Percentiles rank a stretch among this genome's conserved stretches.
Evolutionary conservation across 805 yeast genomes (phyloP).

Genomic region (Barnettozyma siamensis): DNA sequence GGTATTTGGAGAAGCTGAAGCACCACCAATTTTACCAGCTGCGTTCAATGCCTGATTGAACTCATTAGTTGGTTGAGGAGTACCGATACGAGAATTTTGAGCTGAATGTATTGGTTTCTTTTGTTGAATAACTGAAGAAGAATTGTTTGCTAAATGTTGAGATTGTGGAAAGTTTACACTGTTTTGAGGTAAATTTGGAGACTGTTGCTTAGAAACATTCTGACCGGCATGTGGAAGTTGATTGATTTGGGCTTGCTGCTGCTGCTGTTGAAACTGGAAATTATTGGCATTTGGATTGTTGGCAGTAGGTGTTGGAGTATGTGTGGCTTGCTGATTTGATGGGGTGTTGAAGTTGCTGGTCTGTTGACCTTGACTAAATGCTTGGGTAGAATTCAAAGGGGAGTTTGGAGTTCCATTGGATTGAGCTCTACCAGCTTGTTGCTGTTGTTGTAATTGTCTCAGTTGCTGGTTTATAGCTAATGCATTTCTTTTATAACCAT

Average conservation of each 20-base stretch:
- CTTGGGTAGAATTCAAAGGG: conserved; percentile 4
- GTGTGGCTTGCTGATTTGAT: conserved; percentile 3
- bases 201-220: conserved; percentile 13
- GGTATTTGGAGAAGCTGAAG: conserved; percentile 27
- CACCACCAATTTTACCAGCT: conserved; percentile 11
- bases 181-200: conserved; percentile 11
- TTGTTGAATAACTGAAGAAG: conserved; percentile 13
- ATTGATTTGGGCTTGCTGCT: background rate
- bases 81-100: conserved; percentile 16
- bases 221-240: conserved; percentile 6
- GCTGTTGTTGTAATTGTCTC: conserved; percentile 14
- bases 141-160: conserved; percentile 11
- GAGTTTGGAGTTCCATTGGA: conserved; percentile 9
- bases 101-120: conserved; percentile 14
- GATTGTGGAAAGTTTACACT: conserved; percentile 9
- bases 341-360: conserved; percentile 3
- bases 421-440: conserved; percentile 10
- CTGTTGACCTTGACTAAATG: conserved; percentile 1
- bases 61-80: conserved; percentile 17
- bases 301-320: background rate
- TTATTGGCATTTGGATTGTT: background rate
- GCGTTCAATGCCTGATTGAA: conserved; percentile 7
- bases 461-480: conserved; percentile 17
- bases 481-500: conserved; percentile 47
- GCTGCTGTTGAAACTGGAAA: conserved; percentile 8